Percentiles rank a stretch among this genome's conserved stretches.
Evolutionary conservation across 2,329 filamentous ascomycete species (phyloP).

Genomic region (Aspergillus sp.): DNA sequence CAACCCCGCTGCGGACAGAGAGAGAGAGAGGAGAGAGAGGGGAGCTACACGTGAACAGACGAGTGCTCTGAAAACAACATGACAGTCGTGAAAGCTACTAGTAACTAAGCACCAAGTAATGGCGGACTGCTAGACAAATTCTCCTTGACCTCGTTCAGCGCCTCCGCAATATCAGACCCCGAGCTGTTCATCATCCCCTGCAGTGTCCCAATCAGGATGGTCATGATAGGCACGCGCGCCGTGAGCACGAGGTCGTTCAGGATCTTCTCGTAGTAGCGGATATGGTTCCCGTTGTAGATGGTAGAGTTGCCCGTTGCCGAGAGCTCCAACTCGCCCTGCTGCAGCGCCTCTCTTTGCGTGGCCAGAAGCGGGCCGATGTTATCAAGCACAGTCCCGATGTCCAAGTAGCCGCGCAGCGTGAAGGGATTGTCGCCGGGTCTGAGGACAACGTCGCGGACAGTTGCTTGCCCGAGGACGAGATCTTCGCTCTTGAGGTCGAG

Average conservation of each 20-base stretch:
- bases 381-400: slow-evolving; percentile 31
- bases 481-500: slow-evolving; percentile 36
- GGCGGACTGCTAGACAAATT: too few species aligned
- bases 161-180: not conserved
- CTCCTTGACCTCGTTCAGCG: too few species aligned
- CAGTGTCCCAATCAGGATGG: slow-evolving; percentile 25
- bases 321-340: slow-evolving; percentile 34
- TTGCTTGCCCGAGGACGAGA: slow-evolving; percentile 32
- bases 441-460: slow-evolving; percentile 32
- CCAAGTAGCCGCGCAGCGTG: slow-evolving; percentile 5
- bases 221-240: slow-evolving; percentile 30
- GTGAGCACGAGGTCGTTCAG: slow-evolving; percentile 32
- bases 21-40: too few species aligned
- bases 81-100: too few species aligned
- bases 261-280: slow-evolving; percentile 38
- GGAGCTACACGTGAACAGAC: too few species aligned
- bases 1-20: too few species aligned
- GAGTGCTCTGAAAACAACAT: too few species aligned
- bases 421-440: slow-evolving; percentile 37
- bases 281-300: slow-evolving; percentile 34
- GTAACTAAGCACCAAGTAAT: too few species aligned
- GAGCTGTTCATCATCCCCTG: slow-evolving; percentile 1
- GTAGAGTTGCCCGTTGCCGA: slow-evolving; percentile 36
- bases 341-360: slow-evolving; percentile 29
- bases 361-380: slow-evolving; percentile 35